phyloP scores from a whole-genome alignment of 805 yeast genomes.

The Ogataea trehalophila region DNA sequence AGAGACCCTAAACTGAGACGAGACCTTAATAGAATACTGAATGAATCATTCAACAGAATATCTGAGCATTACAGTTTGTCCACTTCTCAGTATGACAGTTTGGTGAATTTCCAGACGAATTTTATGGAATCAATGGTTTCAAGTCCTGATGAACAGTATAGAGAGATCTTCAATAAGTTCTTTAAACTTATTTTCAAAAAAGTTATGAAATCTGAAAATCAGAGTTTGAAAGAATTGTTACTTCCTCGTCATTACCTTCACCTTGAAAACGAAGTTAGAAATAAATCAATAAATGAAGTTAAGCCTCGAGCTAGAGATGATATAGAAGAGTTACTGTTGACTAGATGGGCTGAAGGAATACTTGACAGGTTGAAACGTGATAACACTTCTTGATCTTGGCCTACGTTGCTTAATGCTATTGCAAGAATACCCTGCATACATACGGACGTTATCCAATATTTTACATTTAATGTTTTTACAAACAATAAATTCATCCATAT shows the following conservation, averaged over 20 bases:
- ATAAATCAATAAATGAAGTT: constrained; percentile 4
- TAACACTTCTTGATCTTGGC: background rate
- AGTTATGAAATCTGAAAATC: constrained; percentile 27
- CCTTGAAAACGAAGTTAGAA: constrained; percentile 17
- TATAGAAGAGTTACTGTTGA: constrained; percentile 40
- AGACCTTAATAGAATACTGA: constrained; percentile 34
- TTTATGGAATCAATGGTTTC: constrained; percentile 27
- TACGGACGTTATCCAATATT: too few species aligned
- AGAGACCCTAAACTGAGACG: constrained; percentile 12
- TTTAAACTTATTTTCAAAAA: constrained; percentile 27
- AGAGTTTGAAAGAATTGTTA: constrained; percentile 20
- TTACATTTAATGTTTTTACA: too few species aligned
- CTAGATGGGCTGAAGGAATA: constrained; percentile 45
- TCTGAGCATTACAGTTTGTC: constrained; percentile 46
- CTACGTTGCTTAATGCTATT: background rate
- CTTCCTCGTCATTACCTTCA: constrained; percentile 23
- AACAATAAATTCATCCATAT: too few species aligned
- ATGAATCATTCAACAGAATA: constrained; percentile 40
- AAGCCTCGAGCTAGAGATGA: constrained; percentile 22
- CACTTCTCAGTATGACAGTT: constrained; percentile 46
- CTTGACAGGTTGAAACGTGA: constrained; percentile 12
- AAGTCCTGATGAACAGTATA: constrained; percentile 24
- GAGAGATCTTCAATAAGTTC: constrained; percentile 27
- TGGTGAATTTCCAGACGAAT: constrained; percentile 35
- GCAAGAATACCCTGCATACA: too few species aligned